Percentiles rank a stretch among this genome's conserved stretches.
These are phyloP conservation scores for Penicillium argentinense DNA, from an alignment of 495 filamentous ascomycete species.

Conservation along the genomic window DNA sequence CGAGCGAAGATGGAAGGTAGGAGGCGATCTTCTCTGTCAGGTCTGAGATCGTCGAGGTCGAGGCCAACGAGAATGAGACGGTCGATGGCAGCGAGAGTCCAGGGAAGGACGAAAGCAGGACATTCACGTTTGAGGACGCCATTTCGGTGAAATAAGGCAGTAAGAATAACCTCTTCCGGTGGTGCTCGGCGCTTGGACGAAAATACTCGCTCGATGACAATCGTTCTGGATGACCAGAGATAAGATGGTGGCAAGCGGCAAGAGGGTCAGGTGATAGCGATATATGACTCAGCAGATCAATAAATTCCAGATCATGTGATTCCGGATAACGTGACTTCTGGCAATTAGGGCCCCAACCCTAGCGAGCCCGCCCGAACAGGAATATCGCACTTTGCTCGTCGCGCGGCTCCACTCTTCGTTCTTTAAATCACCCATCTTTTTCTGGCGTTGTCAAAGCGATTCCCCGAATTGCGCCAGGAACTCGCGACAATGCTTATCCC, in stretches of 20 bases:
- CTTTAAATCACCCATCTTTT: constrained; percentile 43
- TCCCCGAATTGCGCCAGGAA: constrained; percentile 59
- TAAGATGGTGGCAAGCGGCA: background rate
- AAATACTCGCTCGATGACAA: too few relatives aligned
- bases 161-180: background rate
- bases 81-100: constrained; percentile 80
- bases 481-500: constrained; percentile 84
- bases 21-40: constrained; percentile 61
- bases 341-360: constrained; percentile 43
- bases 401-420: constrained; percentile 41
- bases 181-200: too few relatives aligned
- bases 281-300: background rate
- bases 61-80: constrained; percentile 66
- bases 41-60: constrained; percentile 62
- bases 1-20: constrained; percentile 58
- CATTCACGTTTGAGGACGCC: constrained; percentile 61
- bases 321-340: constrained; percentile 18
- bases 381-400: constrained; percentile 44
- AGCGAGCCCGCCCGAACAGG: constrained; percentile 25
- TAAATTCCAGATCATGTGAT: constrained; percentile 5
- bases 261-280: background rate
- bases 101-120: constrained; percentile 78
- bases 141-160: constrained; percentile 21
- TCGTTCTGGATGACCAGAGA: too few relatives aligned
- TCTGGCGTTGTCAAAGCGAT: constrained; percentile 54